Conservation (phyloP, 75 land plant species). For the Cupressus sempervirens region DNA sequence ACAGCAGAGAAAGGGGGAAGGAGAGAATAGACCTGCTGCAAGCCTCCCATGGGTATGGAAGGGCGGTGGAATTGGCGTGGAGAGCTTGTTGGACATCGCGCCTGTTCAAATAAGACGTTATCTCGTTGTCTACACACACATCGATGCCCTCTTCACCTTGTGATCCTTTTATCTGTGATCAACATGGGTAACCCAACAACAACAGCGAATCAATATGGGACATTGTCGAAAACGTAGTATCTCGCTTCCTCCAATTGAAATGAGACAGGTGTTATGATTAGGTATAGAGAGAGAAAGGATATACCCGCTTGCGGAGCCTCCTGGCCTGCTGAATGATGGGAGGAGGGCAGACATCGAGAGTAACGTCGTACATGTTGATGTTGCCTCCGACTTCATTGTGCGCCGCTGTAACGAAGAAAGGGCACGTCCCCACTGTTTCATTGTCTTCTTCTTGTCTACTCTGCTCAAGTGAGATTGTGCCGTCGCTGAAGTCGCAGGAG, state of each 20-base stretch:
- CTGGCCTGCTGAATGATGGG: conserved; percentile 20
- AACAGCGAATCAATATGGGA: background rate
- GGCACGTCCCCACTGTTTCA: background rate
- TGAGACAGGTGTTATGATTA: background rate
- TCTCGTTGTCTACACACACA: conserved; percentile 31
- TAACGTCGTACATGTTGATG: conserved; percentile 29
- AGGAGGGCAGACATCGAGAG: conserved; percentile 22
- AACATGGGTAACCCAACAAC: background rate
- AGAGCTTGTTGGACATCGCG: conserved; percentile 40
- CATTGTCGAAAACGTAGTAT: background rate
- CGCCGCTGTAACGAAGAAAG: conserved; percentile 9
- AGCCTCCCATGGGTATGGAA: conserved; percentile 42
- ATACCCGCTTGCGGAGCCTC: conserved; percentile 16
- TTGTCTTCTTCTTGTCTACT: background rate
- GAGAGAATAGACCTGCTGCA: conserved; percentile 26
- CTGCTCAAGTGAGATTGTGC: background rate
- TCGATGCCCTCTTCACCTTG: conserved; percentile 14
- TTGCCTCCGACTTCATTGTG: conserved; percentile 13
- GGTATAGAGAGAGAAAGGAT: background rate
- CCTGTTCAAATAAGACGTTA: conserved; percentile 33
- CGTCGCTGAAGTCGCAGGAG: conserved; percentile 21
- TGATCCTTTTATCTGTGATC: too few species aligned
- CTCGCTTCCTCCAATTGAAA: background rate
- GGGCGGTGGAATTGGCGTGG: conserved; percentile 39
- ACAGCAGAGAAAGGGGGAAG: too few species aligned